These are phyloP conservation scores for Coniochaeta ligniaria DNA, from an alignment of 2,329 filamentous ascomycete genomes.

Conservation along the genomic window DNA sequence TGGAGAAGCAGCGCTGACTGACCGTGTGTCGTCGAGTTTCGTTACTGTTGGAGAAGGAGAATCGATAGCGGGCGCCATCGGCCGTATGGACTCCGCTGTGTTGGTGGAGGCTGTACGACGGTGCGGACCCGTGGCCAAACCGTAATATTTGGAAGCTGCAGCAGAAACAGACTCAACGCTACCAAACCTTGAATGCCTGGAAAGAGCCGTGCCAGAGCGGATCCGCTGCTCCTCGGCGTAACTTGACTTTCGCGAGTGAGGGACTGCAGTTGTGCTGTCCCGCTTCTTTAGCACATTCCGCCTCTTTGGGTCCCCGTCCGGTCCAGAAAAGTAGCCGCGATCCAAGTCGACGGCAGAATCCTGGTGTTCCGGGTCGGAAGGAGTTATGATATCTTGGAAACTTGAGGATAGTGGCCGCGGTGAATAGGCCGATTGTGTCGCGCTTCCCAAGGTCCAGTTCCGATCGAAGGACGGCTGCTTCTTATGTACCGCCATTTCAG, in stretches of 20 bases:
- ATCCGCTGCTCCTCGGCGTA: constrained; percentile 68
- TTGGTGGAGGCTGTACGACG: constrained; percentile 55
- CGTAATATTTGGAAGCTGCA: constrained; percentile 66
- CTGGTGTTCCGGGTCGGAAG: constrained; percentile 30
- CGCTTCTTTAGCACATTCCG: constrained; percentile 79
- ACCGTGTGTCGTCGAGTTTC: constrained; percentile 40
- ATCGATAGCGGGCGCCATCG: constrained; percentile 46
- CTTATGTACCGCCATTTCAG: constrained; percentile 37
- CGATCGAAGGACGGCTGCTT: constrained; percentile 64
- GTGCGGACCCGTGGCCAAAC: constrained; percentile 41
- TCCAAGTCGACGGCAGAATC: constrained; percentile 61
- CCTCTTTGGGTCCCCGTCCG: constrained; percentile 69
- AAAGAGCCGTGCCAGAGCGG: constrained; percentile 57
- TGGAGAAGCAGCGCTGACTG: constrained; percentile 27
- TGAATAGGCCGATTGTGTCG: constrained; percentile 26
- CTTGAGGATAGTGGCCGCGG: constrained; percentile 45
- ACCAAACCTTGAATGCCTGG: constrained; percentile 69
- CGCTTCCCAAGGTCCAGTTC: constrained; percentile 59
- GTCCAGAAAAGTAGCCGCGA: constrained; percentile 88
- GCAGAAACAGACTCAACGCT: constrained; percentile 71
- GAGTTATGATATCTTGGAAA: constrained; percentile 32
- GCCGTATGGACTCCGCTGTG: constrained; percentile 47
- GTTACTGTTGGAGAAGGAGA: constrained; percentile 50
- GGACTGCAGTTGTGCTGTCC: constrained; percentile 40
- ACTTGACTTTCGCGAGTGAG: constrained; percentile 65